A percentile compares a stretch with the other conserved stretches of the same genome.
phyloP scores from a whole-genome alignment of 2,329 filamentous ascomycete genomes.

The Aschersonia sp. region DNA sequence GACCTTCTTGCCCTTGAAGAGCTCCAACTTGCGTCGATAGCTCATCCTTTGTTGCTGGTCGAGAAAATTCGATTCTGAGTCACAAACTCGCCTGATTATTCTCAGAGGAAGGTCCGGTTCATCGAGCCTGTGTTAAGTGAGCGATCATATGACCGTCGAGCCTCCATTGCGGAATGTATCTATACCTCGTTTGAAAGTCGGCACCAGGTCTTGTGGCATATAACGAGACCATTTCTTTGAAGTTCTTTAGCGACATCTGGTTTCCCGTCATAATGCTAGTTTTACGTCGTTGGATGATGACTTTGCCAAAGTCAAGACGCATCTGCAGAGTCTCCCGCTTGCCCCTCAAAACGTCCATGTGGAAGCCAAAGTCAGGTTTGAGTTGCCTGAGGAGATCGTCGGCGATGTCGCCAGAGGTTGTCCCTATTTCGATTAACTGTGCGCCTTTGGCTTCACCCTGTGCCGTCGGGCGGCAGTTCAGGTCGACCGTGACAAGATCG shows the following conservation, averaged over 20 bases:
- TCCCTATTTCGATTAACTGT: neutral
- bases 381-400: slow-evolving; percentile 1
- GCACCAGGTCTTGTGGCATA: slow-evolving; percentile 17
- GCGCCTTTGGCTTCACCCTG: neutral
- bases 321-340: slow-evolving; percentile 13
- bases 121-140: too few species aligned
- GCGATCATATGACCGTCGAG: too few species aligned
- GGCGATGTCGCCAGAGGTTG: neutral
- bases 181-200: too few species aligned
- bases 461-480: slow-evolving; percentile 11
- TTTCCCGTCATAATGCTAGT: slow-evolving; percentile 7
- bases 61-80: too few species aligned
- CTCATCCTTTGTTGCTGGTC: too few species aligned
- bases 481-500: slow-evolving; percentile 9
- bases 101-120: too few species aligned
- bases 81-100: too few species aligned
- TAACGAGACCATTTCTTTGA: slow-evolving; percentile 10
- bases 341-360: slow-evolving; percentile 11
- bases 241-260: slow-evolving; percentile 11
- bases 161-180: too few species aligned
- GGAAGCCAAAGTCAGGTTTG: slow-evolving; percentile 1
- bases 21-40: too few species aligned
- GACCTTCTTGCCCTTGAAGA: too few species aligned
- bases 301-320: slow-evolving; percentile 17
- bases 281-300: slow-evolving; percentile 13